Evolutionary conservation across 176 grass and related monocot genomes (phyloP), one percentile per base, ranked within the genome.

Genomic region (Paspalum notatum): DNA sequence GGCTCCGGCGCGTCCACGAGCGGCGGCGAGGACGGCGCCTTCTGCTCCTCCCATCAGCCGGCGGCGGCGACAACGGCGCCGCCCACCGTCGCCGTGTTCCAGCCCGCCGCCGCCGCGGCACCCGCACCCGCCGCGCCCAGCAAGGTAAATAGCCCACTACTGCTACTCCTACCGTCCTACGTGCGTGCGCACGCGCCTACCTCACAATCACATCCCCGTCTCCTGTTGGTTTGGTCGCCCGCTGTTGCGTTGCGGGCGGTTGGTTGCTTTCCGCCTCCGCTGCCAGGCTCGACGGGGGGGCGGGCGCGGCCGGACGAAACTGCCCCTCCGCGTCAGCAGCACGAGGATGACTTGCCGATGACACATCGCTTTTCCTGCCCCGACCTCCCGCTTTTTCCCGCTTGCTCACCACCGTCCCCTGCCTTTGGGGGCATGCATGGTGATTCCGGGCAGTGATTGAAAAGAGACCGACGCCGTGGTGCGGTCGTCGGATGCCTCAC

Each of bases 21-120:
- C 85, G 85, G 82, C 82, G 85, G 82, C 56, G 87, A 93, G 84
- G 87, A 93, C 50, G 84, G 87, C 15, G 80, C 44, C 71, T 84
- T 80, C 81, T 85, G 76, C 71, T 84, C 82, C 3, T 62, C 71
- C 26, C 59, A n/a, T n/a, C n/a, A 63, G 26, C 61, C 76, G 13
- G 37, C 39, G 8, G 14, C 0, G 64, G n/a, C 55, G 16, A 42
- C 75, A 4, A 3, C 47, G 16, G 17, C 0, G 65, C 26, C 48
- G 5, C 15, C 62, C 41, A 12, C 24, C 54, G 37, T 6, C 56
- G 43, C 20, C 10, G 58, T 5, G 24, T 14, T 3, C 69, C 25
- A 18, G 47, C 68, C 32, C 52, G 10, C 21, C 12, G 4, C 27
- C 42, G 2, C 40, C 2, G 68, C 68, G 0, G 10, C 77, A 32